phyloP scores from a whole-genome alignment of 2,329 filamentous ascomycete genomes.

The Helotiales sp. region DNA sequence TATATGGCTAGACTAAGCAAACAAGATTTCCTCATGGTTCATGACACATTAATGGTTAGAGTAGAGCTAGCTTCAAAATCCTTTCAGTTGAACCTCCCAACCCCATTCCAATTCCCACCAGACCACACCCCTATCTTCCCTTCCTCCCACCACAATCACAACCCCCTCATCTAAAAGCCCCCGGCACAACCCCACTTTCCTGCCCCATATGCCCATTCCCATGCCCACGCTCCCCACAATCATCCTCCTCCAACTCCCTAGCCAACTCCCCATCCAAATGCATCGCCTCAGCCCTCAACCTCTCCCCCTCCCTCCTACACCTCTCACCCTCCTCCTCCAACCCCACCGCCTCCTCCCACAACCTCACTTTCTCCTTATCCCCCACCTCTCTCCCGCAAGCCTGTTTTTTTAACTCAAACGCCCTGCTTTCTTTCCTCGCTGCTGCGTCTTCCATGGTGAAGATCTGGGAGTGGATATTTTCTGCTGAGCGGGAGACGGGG shows the following conservation, averaged over 20 bases:
- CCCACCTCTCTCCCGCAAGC: slow-evolving; percentile 8
- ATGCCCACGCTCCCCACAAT: too few species aligned
- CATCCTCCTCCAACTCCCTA: slow-evolving; percentile 24
- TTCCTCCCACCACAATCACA: background rate
- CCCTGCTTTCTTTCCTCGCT: slow-evolving; percentile 19
- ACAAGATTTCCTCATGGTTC: too few species aligned
- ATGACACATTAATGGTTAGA: too few species aligned
- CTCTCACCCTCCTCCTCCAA: slow-evolving; percentile 28
- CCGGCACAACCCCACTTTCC: slow-evolving; percentile 6
- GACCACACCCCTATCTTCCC: too few species aligned
- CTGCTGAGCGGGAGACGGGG: slow-evolving; percentile 17
- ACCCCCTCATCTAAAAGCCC: slow-evolving; percentile 1
- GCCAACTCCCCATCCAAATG: slow-evolving; percentile 30
- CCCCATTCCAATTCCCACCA: too few species aligned
- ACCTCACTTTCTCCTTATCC: slow-evolving; percentile 20
- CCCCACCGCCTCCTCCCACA: slow-evolving; percentile 17
- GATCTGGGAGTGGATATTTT: slow-evolving; percentile 25
- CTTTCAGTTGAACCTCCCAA: too few species aligned
- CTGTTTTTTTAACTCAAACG: slow-evolving; percentile 12
- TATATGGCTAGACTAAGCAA: too few species aligned
- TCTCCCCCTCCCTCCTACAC: slow-evolving; percentile 25
- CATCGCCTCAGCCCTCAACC: slow-evolving; percentile 26
- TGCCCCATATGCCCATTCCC: slow-evolving; percentile 4
- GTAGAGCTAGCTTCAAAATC: too few species aligned
- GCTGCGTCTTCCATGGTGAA: slow-evolving; percentile 20